A percentile compares a stretch with the other conserved stretches of the same genome.
Conservation (phyloP, 2,329 filamentous ascomycete species). For the Epichloe amarillans region DNA sequence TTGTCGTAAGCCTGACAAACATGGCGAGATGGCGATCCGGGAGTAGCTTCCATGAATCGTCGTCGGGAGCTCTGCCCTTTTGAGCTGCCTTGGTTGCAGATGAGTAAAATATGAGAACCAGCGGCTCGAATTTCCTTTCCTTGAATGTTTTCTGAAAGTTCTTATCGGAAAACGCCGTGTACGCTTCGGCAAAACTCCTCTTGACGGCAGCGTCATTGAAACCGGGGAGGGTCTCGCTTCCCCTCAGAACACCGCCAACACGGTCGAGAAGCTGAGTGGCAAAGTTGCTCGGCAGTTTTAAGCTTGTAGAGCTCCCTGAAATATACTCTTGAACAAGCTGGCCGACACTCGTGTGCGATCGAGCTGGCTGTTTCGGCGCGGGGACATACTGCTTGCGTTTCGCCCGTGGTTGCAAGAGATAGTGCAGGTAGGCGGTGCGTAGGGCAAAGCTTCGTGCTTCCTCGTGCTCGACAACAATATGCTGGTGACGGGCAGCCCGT, state of each 20-base stretch:
- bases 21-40: slow-evolving; percentile 90
- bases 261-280: slow-evolving; percentile 48
- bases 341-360: slow-evolving; percentile 59
- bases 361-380: slow-evolving; percentile 46
- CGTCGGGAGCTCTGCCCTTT: slow-evolving; percentile 56
- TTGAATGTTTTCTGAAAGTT: slow-evolving; percentile 84
- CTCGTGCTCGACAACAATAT: slow-evolving; percentile 45
- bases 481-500: slow-evolving; percentile 21
- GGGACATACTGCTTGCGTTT: slow-evolving; percentile 80
- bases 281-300: slow-evolving; percentile 46
- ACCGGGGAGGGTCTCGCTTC: slow-evolving; percentile 67
- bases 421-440: slow-evolving; percentile 79
- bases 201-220: slow-evolving; percentile 87
- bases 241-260: slow-evolving; percentile 66
- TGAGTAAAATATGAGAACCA: slow-evolving; percentile 93
- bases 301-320: slow-evolving; percentile 31
- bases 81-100: slow-evolving; percentile 78
- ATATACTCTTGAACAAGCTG: slow-evolving; percentile 83
- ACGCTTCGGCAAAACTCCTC: slow-evolving; percentile 84
- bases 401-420: slow-evolving; percentile 80
- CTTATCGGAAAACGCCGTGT: slow-evolving; percentile 83
- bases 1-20: slow-evolving; percentile 76
- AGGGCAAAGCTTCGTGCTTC: slow-evolving; percentile 89
- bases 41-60: slow-evolving; percentile 82
- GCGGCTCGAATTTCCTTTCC: slow-evolving; percentile 80